Base-by-base conservation (phyloP, 257 asterid genomes). In the Forsythia viridissima region DNA sequence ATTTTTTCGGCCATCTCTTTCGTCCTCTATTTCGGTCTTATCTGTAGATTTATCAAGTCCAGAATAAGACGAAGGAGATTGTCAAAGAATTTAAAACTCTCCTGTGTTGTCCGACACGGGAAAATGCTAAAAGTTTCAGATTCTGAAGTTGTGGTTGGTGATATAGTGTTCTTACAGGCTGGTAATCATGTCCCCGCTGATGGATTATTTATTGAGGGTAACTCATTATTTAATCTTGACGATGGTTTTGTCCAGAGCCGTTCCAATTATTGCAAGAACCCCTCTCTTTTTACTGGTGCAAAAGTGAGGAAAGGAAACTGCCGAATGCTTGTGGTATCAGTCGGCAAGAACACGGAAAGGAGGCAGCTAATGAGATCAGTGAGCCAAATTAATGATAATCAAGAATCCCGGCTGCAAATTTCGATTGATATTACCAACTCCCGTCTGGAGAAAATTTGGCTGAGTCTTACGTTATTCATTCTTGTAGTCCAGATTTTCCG, bases 171-270 rank as follows among this genome's bases (percentile, higher is more conserved):
- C 40, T 65, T 88, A 63, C 81, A 76, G 18, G 20, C 51, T 6
- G 89, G 88, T 0, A 76, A 77, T 71, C 63, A 42, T 1, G 83
- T 88, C 71, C 91, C 91, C 10, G 91, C 88, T 10, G 91, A 88
- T 52, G 91, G 91, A 2, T 67, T 85, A 1, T 66, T 82, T 43
- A 44, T 85, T 6, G 46, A 80, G 6, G 85, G 77, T 0, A 15
- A 63, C 55, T 34, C 21, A 2, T 55, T 18, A 18, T 70, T 20
- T 41, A 65, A 80, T 77, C 75, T 75, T 0, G 77, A 70, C 16
- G 79, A 74, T 7, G 80, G 77, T 70, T 44, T 71, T 41, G 24
- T 24, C 5, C 48, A 66, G 9, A 37, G 66, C 61, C 2, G 4
- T 52, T 0, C 68, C 0, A 55, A 21, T 18, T 16, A 16, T 55